A percentile compares a stretch with the other conserved stretches of the same genome.
Conservation (phyloP, 164 flowering plant species). For the Tetracentron sinense region DNA sequence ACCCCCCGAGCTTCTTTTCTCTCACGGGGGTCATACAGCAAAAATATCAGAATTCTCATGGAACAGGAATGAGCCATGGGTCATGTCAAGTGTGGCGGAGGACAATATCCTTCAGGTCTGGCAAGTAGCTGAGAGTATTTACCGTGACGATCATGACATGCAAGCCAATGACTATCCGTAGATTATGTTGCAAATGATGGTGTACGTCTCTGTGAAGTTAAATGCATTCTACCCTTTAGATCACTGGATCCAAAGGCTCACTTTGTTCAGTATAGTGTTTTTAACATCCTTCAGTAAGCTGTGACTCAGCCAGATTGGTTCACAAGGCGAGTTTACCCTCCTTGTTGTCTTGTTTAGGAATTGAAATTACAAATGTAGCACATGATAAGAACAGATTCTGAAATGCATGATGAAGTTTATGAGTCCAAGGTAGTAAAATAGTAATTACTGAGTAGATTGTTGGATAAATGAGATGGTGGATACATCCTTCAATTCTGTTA, state of each 20-base stretch:
- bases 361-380: too few relatives aligned
- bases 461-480: too few relatives aligned
- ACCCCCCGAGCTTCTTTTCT: slow-evolving; percentile 88
- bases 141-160: slow-evolving; percentile 52
- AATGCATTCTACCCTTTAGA: not conserved
- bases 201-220: not conserved
- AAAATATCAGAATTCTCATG: slow-evolving; percentile 92
- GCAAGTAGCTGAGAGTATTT: slow-evolving; percentile 84
- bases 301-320: too few relatives aligned
- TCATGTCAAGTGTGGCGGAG: slow-evolving; percentile 81
- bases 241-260: not conserved
- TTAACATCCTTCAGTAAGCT: too few relatives aligned
- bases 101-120: slow-evolving; percentile 93
- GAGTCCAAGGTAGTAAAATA: too few relatives aligned
- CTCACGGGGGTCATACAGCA: slow-evolving; percentile 92
- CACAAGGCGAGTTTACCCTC: too few relatives aligned
- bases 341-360: too few relatives aligned
- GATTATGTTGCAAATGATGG: not conserved
- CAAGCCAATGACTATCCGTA: slow-evolving; percentile 15
- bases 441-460: too few relatives aligned
- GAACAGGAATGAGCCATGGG: slow-evolving; percentile 84
- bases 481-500: too few relatives aligned
- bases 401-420: too few relatives aligned
- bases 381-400: too few relatives aligned
- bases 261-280: too few relatives aligned